phyloP scores from a whole-genome alignment of 768 basidiomycete species.

The Amanita polypyramis region DNA sequence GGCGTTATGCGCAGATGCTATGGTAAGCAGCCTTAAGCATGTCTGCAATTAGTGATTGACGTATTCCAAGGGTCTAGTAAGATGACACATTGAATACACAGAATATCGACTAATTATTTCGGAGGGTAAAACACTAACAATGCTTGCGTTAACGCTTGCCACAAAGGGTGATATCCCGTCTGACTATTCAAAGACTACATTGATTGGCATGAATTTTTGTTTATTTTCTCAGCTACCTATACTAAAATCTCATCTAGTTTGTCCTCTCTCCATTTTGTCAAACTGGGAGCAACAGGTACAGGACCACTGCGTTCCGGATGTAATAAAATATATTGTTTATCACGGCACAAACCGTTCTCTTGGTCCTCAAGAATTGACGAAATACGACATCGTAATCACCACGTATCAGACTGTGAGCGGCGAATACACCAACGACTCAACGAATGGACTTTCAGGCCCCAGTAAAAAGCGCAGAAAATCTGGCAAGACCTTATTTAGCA shows the following conservation, averaged over 20 bases:
- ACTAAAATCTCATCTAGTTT: constrained; percentile 33
- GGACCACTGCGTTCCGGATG: constrained; percentile 53
- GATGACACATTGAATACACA: background rate
- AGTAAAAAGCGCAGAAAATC: constrained; percentile 55
- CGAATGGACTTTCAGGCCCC: constrained; percentile 18
- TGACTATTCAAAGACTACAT: constrained; percentile 55
- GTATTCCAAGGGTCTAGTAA: constrained; percentile 31
- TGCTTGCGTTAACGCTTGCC: constrained; percentile 71
- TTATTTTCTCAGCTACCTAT: background rate
- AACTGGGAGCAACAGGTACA: constrained; percentile 84
- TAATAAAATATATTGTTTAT: constrained; percentile 51
- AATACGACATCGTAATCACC: constrained; percentile 72
- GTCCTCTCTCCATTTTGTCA: constrained; percentile 73
- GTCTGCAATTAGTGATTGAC: background rate
- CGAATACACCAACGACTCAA: constrained; percentile 32
- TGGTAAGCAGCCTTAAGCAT: constrained; percentile 36
- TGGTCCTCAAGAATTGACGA: constrained; percentile 45
- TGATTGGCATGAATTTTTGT: constrained; percentile 50
- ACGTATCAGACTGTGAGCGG: constrained; percentile 68
- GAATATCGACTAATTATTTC: constrained; percentile 3
- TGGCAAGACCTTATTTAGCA: constrained; percentile 47
- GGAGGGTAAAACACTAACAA: constrained; percentile 86
- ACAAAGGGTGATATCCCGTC: constrained; percentile 55
- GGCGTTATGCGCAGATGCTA: constrained; percentile 84
- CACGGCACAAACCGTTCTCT: constrained; percentile 61